These are phyloP conservation scores for Sorghum bicolor DNA, from an alignment of 176 grass and related monocot genomes.

Conservation along the genomic window Sorghum_bicolor_NCBIv3 NC_012873.2:2872001-2872500, in stretches of 20 bases:
- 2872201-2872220: background rate
- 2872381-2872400: background rate
- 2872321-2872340: background rate
- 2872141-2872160: background rate
- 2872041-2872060: slow-evolving; percentile 73
- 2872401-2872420: too few species aligned
- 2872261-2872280: background rate
- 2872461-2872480: background rate
- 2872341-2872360: background rate
- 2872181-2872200: background rate
- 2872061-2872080: background rate
- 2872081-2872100: background rate
- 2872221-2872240: background rate
- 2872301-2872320: background rate
- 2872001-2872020: slow-evolving; percentile 69
- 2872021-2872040: slow-evolving; percentile 71
- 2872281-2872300: background rate
- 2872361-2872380: background rate
- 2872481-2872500: background rate
- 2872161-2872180: background rate
- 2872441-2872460: too few species aligned
- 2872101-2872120: background rate
- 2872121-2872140: background rate
- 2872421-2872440: too few species aligned
- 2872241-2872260: background rate